Evolutionary conservation across 2,329 filamentous ascomycete genomes (phyloP).

Genomic region (Colletotrichum filicis): DNA sequence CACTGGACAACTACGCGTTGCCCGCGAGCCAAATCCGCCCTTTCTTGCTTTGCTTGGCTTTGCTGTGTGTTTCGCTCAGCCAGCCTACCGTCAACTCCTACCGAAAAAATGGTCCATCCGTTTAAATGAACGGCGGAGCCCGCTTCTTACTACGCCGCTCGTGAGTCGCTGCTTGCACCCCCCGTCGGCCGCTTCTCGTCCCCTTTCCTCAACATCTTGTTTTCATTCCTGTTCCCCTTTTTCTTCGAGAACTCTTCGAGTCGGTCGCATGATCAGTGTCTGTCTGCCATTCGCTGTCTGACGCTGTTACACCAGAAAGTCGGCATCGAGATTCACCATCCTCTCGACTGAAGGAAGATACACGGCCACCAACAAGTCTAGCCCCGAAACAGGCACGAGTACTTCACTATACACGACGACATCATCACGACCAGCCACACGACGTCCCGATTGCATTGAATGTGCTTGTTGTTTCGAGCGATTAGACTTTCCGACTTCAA

Average conservation of each 20-base stretch:
- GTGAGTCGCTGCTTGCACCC: neutral
- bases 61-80: neutral
- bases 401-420: neutral
- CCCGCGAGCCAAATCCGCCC: neutral
- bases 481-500: neutral
- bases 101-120: conserved; percentile 16
- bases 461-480: neutral
- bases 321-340: neutral
- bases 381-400: neutral
- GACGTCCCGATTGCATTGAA: neutral
- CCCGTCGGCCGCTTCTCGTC: conserved; percentile 2
- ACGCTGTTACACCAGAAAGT: neutral
- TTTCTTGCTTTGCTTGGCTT: neutral
- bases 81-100: neutral
- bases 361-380: neutral
- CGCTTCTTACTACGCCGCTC: neutral
- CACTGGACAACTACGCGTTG: neutral
- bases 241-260: neutral
- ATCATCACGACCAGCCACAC: neutral
- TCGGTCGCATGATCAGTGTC: neutral
- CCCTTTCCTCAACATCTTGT: neutral
- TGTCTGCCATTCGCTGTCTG: neutral
- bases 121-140: conserved; percentile 33
- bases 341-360: neutral
- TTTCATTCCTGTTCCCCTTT: neutral